Percentiles rank a stretch among this genome's conserved stretches.
Conservation (phyloP, 139 green algal genomes). For the Chlorella sp. region DNA sequence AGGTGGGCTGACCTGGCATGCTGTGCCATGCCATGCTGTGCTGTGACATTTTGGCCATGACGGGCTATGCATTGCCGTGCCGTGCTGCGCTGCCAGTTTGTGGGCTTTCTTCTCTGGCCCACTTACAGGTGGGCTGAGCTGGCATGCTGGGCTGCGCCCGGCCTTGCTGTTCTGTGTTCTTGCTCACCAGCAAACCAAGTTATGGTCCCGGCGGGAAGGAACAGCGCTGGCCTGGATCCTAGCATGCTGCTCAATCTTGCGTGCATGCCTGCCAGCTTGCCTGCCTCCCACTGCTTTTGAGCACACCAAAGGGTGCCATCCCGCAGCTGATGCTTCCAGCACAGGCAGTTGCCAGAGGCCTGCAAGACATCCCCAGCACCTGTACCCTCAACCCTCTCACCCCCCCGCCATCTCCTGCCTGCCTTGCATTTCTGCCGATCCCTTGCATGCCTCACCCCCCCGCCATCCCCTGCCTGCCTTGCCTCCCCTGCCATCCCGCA, state of each 20-base stretch:
- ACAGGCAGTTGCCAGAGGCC: not conserved
- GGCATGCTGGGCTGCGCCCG: not conserved
- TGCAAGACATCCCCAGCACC: not conserved
- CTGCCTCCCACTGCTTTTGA: no score
- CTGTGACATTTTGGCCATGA: not conserved
- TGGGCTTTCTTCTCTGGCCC: conserved; percentile 64
- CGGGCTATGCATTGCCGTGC: not conserved
- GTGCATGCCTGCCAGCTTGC: no score
- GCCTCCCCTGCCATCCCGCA: not conserved
- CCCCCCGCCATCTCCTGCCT: not conserved
- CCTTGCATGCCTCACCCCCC: not conserved
- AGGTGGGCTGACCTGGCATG: not conserved
- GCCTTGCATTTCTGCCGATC: not conserved
- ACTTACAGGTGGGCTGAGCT: conserved; percentile 29
- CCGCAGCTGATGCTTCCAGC: not conserved
- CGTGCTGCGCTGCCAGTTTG: conserved; percentile 30
- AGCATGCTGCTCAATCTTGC: no score
- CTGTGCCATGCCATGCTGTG: not conserved
- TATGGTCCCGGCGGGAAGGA: no score
- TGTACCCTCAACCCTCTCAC: no score
- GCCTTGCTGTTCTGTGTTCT: not conserved
- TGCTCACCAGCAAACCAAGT: no score
- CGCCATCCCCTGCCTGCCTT: not conserved
- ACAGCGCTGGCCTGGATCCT: no score
- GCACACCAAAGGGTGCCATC: not conserved